phyloP scores from a whole-genome alignment of 495 filamentous ascomycete species.

The Penicillium tannophilum region DNA sequence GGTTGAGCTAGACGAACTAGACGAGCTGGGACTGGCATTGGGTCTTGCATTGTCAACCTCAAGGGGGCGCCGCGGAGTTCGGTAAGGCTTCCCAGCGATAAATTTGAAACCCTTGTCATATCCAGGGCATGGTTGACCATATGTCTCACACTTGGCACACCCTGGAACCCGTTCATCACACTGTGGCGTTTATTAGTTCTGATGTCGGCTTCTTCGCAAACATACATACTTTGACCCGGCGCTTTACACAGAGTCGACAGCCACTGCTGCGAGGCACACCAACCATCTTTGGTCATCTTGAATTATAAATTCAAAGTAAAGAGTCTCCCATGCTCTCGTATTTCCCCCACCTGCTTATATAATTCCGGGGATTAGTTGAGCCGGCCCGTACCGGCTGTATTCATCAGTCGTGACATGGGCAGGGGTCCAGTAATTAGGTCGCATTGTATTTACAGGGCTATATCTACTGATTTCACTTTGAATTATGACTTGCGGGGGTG shows the following conservation, averaged over 20 bases:
- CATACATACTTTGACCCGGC: slow-evolving; percentile 36
- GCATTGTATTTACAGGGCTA: too few relatives aligned
- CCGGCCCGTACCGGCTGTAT: slow-evolving; percentile 1
- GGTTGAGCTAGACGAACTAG: slow-evolving; percentile 1
- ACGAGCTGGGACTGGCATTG: not conserved
- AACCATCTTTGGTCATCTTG: slow-evolving; percentile 23
- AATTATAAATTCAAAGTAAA: not conserved
- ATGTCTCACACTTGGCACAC: slow-evolving; percentile 37
- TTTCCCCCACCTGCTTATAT: slow-evolving; percentile 13
- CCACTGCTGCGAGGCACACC: slow-evolving; percentile 59
- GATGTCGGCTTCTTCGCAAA: not conserved
- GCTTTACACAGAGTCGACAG: slow-evolving; percentile 48
- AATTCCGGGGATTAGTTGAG: slow-evolving; percentile 13
- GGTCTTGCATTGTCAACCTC: not conserved
- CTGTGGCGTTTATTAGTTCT: slow-evolving; percentile 17
- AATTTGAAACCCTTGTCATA: slow-evolving; percentile 41
- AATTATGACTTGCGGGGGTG: not conserved
- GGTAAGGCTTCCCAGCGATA: slow-evolving; percentile 35
- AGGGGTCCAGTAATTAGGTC: too few relatives aligned
- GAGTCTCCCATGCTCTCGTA: slow-evolving; percentile 9
- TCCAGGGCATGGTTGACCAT: slow-evolving; percentile 38
- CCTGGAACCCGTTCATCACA: slow-evolving; percentile 37
- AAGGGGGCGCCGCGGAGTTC: slow-evolving; percentile 21
- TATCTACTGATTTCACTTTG: not conserved
- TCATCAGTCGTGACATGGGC: not conserved